Base-by-base conservation (phyloP, 495 filamentous ascomycete species). In the Aspergillus olivimuriae region DNA sequence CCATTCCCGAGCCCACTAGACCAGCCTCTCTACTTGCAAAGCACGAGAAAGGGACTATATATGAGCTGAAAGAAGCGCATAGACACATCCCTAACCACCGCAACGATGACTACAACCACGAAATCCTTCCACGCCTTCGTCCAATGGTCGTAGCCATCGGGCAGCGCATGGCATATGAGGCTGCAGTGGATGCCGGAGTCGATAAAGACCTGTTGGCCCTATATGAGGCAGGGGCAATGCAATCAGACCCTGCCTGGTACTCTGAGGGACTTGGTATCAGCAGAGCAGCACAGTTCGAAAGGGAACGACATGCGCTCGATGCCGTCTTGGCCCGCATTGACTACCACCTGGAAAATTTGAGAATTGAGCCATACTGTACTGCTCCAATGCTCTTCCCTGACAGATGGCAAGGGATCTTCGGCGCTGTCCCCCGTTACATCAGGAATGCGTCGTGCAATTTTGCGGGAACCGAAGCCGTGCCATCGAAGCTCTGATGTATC, bases 91-190 rank as follows among this genome's bases (percentile, higher is more conserved):
- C 32, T 5, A 30, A 21, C 9, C 53, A 63, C 34, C 41, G 59
- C 6, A 57, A 61, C 30, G 49, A 56, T 4, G 47, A 53, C 14
- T 60, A 57, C 44, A 63, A 61, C 37, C 34, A 50, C 0, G 33
- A 52, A 17, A 59, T 70, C 22, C 48, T 68, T n/a, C 63, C 60
- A 0, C 55, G 53, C 2, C 60, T 48, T 16, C 56, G 51, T 12
- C 49, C 50, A 4, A 39, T 66, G 16, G 49, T 63, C 9, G 42
- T 57, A 33, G 58, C 64, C 0, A 60, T 63, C 9, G 65, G 61
- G 0, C 46, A 58, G 20, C 57, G 63, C 1, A 63, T 65, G 53
- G 63, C 60, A 2, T 54, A 56, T 18, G 58, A 64, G 42, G 63
- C 62, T 9, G 45, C 45, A 2, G 12, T 28, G 2, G 15, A 45